Base-by-base conservation (phyloP, 2,329 filamentous ascomycete genomes). In the Penicillium sp. region DNA sequence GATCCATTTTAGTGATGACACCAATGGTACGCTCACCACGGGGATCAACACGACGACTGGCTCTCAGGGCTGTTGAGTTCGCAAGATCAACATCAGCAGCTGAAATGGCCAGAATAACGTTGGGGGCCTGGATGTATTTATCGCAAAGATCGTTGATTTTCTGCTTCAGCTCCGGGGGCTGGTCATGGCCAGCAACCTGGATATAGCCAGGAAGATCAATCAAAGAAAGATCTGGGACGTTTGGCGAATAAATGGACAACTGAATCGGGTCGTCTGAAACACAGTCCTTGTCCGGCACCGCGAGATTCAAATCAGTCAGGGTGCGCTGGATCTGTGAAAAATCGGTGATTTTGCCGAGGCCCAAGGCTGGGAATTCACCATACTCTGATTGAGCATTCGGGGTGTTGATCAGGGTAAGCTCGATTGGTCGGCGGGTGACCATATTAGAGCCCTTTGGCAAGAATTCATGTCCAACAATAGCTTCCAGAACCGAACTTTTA, bases 1-100 rank as follows among this genome's bases (percentile, higher is more conserved):
- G 81, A 68, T 99, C 94, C 93, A 99, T 97, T 78, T 99, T 99
- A 3, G 94, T 99, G 41, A 99, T 88, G n/a, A 99, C 94, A 43
- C 94, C 94, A 69, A 99, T 99, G 0, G 94, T 99, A 59, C 94
- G 84, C 76, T 99, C 94, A 52, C 94, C 94, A 57, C 94, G 83
- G 1, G 94, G 94, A 68, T 99, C 94, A 26, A 97, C 92, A 64
- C 93, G 85, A 59, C 94, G 85, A 63, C 92, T 96, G 18, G 94
- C 92, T 64, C 92, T 83, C 23, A 99, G 77, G 6, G 94, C 92
- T 6, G 94, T 94, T 1, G 94, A 99, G 73, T 99, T 99, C 22
- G 94, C 94, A 54, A 99, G 76, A 79, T 99, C 94, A 18, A 99
- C 94, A 74, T 99, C 94, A 23, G 94, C 94, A 1, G 95, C 94